Evolutionary conservation across 805 yeast species (phyloP).

Genomic region (Metahyphopichia silvanorum): DNA sequence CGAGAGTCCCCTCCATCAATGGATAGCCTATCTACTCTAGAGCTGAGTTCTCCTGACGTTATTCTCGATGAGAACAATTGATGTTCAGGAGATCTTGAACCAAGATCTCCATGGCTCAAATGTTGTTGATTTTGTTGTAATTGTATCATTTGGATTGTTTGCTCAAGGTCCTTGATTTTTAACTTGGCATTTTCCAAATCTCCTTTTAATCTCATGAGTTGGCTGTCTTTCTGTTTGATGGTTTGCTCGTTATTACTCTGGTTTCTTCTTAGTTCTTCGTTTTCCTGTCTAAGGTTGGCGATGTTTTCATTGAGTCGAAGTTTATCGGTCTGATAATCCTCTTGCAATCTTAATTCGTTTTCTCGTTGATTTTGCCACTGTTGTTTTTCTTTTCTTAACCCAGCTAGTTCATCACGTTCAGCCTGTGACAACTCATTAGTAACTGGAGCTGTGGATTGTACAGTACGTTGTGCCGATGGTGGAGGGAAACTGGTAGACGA

Average conservation of each 20-base stretch:
- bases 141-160: slow-evolving; percentile 32
- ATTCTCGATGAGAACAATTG: slow-evolving; percentile 9
- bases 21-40: slow-evolving; percentile 38
- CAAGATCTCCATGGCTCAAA: too few relatives aligned
- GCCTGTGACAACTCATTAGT: slow-evolving; percentile 10
- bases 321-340: slow-evolving; percentile 22
- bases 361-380: slow-evolving; percentile 33
- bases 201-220: slow-evolving; percentile 53
- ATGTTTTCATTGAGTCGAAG: slow-evolving; percentile 21
- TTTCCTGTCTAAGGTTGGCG: slow-evolving; percentile 17
- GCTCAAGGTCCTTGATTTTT: slow-evolving; percentile 53
- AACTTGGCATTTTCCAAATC: slow-evolving; percentile 59
- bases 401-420: slow-evolving; percentile 47
- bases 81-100: too few relatives aligned
- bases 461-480: slow-evolving; percentile 3
- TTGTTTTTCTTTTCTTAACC: slow-evolving; percentile 52
- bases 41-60: slow-evolving; percentile 35
- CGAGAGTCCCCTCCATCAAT: slow-evolving; percentile 21
- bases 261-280: slow-evolving; percentile 47
- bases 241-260: slow-evolving; percentile 48
- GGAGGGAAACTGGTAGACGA: slow-evolving; percentile 6
- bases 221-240: slow-evolving; percentile 67
- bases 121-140: slow-evolving; percentile 18
- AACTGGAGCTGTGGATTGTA: too few relatives aligned
- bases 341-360: slow-evolving; percentile 18